Percentiles rank a stretch among this genome's conserved stretches.
Conservation (phyloP, 768 basidiomycete genomes). For the Trametes coccinea region DNA sequence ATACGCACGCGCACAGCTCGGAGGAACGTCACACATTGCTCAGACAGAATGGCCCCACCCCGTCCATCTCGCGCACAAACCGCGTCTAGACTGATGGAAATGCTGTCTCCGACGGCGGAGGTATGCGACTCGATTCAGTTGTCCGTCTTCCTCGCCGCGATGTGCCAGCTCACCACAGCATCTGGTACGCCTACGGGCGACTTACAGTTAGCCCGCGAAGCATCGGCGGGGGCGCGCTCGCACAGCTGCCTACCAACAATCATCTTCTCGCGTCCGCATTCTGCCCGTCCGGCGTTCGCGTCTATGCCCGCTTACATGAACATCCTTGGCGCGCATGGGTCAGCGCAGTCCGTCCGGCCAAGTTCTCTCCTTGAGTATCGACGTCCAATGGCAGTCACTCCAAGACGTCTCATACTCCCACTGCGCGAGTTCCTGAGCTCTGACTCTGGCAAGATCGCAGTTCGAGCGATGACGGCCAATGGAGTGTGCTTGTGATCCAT, state of each 20-base stretch:
- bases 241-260: background rate
- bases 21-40: background rate
- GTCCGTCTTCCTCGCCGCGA: background rate
- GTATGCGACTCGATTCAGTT: background rate
- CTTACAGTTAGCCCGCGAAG: background rate
- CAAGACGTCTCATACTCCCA: background rate
- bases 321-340: background rate
- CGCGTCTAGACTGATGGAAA: background rate
- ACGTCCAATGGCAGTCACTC: background rate
- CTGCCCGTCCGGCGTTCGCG: background rate
- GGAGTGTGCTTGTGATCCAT: background rate
- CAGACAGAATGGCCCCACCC: background rate
- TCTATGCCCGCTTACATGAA: background rate
- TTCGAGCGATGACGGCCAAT: background rate
- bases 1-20: background rate
- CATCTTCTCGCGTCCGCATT: conserved; percentile 1
- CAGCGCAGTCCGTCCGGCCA: background rate
- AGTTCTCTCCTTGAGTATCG: background rate
- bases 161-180: background rate
- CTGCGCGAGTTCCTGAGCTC: background rate
- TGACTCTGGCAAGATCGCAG: background rate
- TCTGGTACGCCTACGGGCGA: background rate
- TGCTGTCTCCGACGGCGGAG: background rate
- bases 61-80: background rate
- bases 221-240: background rate